These are phyloP conservation scores for Pythium volutum DNA, from an alignment of 352 stramenopile species.

Conservation along the genomic window DNA sequence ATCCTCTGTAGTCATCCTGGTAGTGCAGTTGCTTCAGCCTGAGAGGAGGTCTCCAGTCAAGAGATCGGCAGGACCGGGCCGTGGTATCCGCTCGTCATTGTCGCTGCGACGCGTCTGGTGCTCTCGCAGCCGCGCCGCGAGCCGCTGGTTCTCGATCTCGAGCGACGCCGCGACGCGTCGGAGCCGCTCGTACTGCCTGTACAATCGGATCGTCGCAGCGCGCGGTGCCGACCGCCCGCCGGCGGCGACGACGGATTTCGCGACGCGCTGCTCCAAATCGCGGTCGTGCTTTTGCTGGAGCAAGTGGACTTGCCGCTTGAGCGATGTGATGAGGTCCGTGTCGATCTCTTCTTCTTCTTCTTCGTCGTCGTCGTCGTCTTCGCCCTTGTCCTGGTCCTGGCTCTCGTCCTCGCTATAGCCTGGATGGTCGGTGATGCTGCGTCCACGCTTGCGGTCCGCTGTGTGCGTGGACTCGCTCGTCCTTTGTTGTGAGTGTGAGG, in stretches of 20 bases:
- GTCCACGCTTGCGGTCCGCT: background rate
- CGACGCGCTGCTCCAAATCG: slow-evolving; percentile 13
- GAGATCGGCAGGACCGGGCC: no score
- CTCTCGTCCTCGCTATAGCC: background rate
- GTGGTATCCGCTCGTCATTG: background rate
- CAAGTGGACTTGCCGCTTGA: slow-evolving; percentile 13
- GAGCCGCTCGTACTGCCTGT: slow-evolving; percentile 16
- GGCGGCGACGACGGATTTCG: slow-evolving; percentile 3
- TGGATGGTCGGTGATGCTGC: no score
- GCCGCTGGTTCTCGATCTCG: slow-evolving; percentile 7
- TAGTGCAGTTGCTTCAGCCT: background rate
- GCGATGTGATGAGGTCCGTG: background rate
- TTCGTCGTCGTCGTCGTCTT: background rate
- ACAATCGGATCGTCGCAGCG: slow-evolving; percentile 18
- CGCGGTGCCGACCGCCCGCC: slow-evolving; percentile 8
- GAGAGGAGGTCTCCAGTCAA: background rate
- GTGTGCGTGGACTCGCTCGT: background rate
- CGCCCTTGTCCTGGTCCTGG: background rate
- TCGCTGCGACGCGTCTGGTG: background rate
- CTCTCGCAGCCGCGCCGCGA: background rate
- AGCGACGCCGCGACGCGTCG: slow-evolving; percentile 10
- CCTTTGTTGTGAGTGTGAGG: background rate
- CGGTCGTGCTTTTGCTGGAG: slow-evolving; percentile 17
- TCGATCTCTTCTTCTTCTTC: background rate
- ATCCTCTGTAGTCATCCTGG: no score